Conservation (phyloP, 1,139 yeast species). For the Candida sanyaensis region DNA sequence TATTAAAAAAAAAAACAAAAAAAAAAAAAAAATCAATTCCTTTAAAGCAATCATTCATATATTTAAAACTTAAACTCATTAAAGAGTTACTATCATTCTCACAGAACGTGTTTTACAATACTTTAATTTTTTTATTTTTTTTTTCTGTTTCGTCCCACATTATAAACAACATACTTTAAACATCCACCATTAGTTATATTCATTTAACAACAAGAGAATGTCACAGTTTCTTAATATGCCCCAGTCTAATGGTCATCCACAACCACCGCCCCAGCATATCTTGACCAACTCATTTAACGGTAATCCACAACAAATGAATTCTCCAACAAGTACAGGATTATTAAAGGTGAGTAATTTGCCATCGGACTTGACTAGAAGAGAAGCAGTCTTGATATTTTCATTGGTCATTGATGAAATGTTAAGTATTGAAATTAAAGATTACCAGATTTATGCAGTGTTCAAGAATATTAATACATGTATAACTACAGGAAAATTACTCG, state of each 20-base stretch:
- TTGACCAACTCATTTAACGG: neutral
- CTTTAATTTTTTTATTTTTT: no score
- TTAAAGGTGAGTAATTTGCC: slow-evolving; percentile 48
- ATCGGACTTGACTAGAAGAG: slow-evolving; percentile 69
- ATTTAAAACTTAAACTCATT: no score
- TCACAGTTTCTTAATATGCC: slow-evolving; percentile 21
- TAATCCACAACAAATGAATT: slow-evolving; percentile 7
- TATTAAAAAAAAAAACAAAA: no score
- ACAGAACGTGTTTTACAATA: no score
- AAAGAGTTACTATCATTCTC: no score
- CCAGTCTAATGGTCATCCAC: slow-evolving; percentile 15
- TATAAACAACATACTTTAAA: no score
- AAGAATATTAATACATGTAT: slow-evolving; percentile 64
- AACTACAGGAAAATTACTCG: slow-evolving; percentile 69
- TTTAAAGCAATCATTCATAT: no score
- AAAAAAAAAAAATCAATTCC: no score
- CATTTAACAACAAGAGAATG: neutral
- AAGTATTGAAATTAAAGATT: slow-evolving; percentile 55
- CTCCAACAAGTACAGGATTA: slow-evolving; percentile 10
- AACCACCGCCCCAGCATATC: slow-evolving; percentile 4
- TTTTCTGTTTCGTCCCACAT: no score
- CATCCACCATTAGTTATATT: no score
- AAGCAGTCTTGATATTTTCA: slow-evolving; percentile 75
- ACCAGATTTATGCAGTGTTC: slow-evolving; percentile 62
- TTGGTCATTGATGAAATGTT: slow-evolving; percentile 72